These are phyloP conservation scores for Obelidium mucronatum DNA, from an alignment of 192 early-diverging fungal genomes.

Conservation along the genomic window DNA sequence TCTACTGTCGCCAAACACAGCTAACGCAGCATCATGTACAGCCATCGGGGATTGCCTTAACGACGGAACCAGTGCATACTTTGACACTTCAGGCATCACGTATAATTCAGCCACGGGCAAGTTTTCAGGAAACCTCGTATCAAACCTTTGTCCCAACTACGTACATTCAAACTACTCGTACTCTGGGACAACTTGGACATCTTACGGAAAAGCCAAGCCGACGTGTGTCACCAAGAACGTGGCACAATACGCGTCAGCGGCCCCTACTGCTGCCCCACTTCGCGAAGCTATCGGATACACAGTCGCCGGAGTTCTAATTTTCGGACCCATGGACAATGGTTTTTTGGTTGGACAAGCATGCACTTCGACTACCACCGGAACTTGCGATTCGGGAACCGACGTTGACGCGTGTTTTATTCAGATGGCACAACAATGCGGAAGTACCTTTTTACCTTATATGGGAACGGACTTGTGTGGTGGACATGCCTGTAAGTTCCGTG, in stretches of 20 bases:
- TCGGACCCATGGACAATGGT: conserved; percentile 22
- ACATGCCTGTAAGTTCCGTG: too few species aligned
- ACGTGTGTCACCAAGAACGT: neutral
- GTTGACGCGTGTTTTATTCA: neutral
- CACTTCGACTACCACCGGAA: neutral
- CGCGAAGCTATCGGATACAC: conserved; percentile 1
- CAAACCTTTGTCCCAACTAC: neutral
- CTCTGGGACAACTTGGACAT: neutral
- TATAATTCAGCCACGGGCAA: too few species aligned
- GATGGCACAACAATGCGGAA: conserved; percentile 10
- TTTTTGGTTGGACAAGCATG: conserved; percentile 2
- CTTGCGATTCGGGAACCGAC: conserved; percentile 19
- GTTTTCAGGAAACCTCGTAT: too few species aligned
- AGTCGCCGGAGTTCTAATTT: conserved; percentile 6
- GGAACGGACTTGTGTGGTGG: conserved; percentile 1
- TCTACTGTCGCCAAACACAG: too few species aligned
- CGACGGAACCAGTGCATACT: too few species aligned
- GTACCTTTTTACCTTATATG: neutral
- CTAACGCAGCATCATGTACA: too few species aligned
- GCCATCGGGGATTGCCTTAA: too few species aligned
- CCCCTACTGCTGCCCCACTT: neutral
- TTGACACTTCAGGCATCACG: too few species aligned
- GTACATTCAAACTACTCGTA: neutral
- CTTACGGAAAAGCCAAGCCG: neutral
- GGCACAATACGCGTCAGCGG: too few species aligned